Evolutionary conservation across 352 stramenopile genomes (phyloP), one percentile per base, ranked within the genome.

Genomic region (Pythium aristosporum): DNA sequence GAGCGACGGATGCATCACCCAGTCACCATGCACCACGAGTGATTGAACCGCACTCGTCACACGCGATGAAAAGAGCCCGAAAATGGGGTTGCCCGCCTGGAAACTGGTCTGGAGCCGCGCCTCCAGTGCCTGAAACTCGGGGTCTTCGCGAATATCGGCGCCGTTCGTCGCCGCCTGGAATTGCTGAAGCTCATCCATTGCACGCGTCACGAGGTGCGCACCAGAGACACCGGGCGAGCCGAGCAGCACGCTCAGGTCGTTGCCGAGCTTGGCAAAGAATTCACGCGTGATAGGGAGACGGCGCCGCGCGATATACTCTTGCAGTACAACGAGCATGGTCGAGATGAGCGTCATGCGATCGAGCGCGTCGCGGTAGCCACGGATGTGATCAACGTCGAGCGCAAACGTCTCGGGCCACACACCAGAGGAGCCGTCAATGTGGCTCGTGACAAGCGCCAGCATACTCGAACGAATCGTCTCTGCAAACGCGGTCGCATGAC

Each of bases 341-440:
- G 75, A 77, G 30, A 91, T 70, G 21, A 92, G 46, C 23, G 75
- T 65, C 37, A 89, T 73, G 5, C 78, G 73, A 56, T 92, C 84
- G 21, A 91, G 60, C 9, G 68, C 57, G 54, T 92, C 76, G 18
- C 84, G 77, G 20, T 73, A 79, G 16, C 64, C 56, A n/a, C 80
- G 78, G 30, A 92, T 58, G 32, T 79, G 82, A 25, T 76, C 74
- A 2, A 77, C 55, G 54, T 93, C 84, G 25, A 89, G 55, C 20
- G 71, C 61, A 58, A 91, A 91, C 12, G 80, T 80, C 54, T 93
- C 84, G 0, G 84, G 84, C 82, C 82, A 91, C 4, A 73, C 44
- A n/a, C 69, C 68, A 3, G 63, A 59, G 0, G 55, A 50, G 12
- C 72, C 80, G 43, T 83, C 82, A 23, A 89, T 84, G 57, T 88